These are phyloP conservation scores for Calonectria multiphialidica DNA, from an alignment of 2,329 filamentous ascomycete species.

Conservation along the genomic window DNA sequence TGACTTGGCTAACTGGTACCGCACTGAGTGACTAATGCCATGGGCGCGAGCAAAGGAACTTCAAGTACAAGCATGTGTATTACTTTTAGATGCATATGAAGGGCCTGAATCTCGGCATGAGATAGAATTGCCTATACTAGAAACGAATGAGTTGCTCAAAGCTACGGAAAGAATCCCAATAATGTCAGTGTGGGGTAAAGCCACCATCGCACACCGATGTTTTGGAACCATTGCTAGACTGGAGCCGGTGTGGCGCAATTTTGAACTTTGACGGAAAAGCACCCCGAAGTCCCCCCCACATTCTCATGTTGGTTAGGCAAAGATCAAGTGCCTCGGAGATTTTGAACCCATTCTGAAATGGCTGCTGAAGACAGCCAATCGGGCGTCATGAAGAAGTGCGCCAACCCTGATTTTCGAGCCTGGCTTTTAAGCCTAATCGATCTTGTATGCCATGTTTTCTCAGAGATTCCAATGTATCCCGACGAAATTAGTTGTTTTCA, in stretches of 20 bases:
- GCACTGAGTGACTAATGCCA: not conserved
- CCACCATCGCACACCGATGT: not conserved
- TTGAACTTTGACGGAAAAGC: not conserved
- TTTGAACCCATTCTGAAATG: not conserved
- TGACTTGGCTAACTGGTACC: not conserved
- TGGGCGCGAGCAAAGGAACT: not conserved
- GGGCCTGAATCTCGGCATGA: not conserved
- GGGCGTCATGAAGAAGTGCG: not conserved
- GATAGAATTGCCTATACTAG: not conserved
- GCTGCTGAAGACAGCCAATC: not conserved
- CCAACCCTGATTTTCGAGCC: not conserved
- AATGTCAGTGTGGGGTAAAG: not conserved
- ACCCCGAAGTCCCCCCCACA: not conserved
- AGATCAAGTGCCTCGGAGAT: too few species aligned
- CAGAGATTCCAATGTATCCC: not conserved
- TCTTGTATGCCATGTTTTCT: too few species aligned
- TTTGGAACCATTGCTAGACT: too few species aligned
- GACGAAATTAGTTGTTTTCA: not conserved
- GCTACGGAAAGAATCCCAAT: too few species aligned
- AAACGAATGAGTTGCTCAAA: too few species aligned
- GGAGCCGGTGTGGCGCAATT: not conserved
- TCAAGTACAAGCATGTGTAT: not conserved
- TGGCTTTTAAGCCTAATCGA: too few species aligned
- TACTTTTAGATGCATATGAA: not conserved
- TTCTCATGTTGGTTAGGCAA: not conserved